Evolutionary conservation across 2,329 filamentous ascomycete species (phyloP).

Genomic region (Venturia aucupariae): DNA sequence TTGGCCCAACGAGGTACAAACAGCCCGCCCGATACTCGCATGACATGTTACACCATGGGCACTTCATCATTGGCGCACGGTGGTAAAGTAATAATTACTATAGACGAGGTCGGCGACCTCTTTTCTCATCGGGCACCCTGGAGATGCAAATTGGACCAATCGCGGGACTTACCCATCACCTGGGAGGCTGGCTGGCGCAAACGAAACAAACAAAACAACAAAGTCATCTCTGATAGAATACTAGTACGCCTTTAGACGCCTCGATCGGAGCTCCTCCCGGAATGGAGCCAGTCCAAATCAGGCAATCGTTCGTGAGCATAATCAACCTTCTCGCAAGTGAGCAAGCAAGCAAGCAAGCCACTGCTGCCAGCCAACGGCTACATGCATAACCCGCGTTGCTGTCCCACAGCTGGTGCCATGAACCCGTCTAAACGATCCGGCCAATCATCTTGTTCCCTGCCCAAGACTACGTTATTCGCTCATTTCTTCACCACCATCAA

Average conservation of each 20-base stretch:
- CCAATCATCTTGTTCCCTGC: not conserved
- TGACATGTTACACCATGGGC: not conserved
- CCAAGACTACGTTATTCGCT: not conserved
- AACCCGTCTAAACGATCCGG: not conserved
- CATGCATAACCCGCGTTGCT: not conserved
- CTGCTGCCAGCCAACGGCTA: not conserved
- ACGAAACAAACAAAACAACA: not conserved
- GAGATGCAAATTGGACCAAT: not conserved
- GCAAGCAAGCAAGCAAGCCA: not conserved
- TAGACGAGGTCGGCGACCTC: not conserved
- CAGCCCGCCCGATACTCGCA: not conserved
- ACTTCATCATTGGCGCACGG: not conserved
- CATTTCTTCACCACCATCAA: not conserved
- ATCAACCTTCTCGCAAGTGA: not conserved
- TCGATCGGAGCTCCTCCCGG: not conserved
- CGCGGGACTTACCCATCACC: not conserved
- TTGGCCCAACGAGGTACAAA: not conserved
- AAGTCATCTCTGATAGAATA: not conserved
- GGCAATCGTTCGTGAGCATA: not conserved
- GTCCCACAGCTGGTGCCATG: not conserved
- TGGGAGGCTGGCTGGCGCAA: not conserved
- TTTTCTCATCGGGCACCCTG: not conserved
- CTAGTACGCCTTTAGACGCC: not conserved
- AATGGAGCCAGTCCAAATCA: not conserved
- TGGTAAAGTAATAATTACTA: not conserved